Percentiles rank a stretch among this genome's conserved stretches.
Conservation (phyloP, 495 filamentous ascomycete species). For the Penicillium verhagenii region DNA sequence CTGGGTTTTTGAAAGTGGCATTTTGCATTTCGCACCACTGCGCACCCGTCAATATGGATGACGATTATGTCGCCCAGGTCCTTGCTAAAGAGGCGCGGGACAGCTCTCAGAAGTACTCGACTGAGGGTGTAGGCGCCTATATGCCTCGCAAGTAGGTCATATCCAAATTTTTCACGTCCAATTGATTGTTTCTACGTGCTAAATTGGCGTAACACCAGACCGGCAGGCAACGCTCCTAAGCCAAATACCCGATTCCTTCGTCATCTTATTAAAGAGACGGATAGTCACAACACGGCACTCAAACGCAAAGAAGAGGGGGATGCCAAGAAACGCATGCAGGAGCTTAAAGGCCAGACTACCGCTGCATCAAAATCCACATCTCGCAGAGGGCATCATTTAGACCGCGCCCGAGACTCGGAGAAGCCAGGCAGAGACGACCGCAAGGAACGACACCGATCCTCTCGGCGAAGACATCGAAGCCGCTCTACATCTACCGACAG, state of each 20-base stretch:
- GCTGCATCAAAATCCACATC: constrained; percentile 22
- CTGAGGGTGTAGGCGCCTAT: constrained; percentile 70
- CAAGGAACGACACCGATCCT: constrained; percentile 17
- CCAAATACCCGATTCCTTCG: constrained; percentile 88
- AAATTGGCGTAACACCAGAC: constrained; percentile 13
- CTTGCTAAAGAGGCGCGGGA: constrained; percentile 72
- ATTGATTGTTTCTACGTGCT: neutral
- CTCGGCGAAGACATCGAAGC: constrained; percentile 31
- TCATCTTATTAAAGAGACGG: constrained; percentile 84
- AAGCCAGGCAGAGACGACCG: constrained; percentile 15
- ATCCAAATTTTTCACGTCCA: neutral
- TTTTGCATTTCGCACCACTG: constrained; percentile 3
- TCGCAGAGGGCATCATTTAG: constrained; percentile 23
- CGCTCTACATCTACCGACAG: constrained; percentile 29
- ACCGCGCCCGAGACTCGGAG: constrained; percentile 17
- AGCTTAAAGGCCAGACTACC: constrained; percentile 39
- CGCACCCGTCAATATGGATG: constrained; percentile 48
- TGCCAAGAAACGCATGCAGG: constrained; percentile 54
- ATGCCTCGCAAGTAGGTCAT: constrained; percentile 62
- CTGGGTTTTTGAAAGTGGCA: neutral
- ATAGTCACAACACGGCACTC: constrained; percentile 85
- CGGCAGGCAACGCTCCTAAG: constrained; percentile 68
- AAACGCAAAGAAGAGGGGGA: constrained; percentile 76
- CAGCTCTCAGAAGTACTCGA: constrained; percentile 67
- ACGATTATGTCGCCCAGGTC: constrained; percentile 73